Conservation (phyloP, 345 rosid genomes). For the Anastatica hierochuntica region DNA sequence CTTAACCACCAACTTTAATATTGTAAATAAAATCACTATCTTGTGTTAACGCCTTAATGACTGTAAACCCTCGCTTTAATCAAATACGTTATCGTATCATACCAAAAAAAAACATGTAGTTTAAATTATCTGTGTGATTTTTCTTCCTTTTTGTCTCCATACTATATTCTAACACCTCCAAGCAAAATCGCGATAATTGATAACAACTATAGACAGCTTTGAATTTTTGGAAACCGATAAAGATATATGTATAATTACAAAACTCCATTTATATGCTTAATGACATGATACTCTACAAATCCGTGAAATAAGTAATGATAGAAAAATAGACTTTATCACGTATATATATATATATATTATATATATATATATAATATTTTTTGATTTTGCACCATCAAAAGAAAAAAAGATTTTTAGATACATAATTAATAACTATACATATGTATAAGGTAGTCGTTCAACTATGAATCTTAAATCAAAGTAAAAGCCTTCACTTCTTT, state of each 20-base stretch:
- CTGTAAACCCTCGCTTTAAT: neutral
- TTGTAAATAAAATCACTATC: neutral
- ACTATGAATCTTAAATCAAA: too few species aligned
- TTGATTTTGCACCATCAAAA: too few species aligned
- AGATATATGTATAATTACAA: constrained; percentile 8
- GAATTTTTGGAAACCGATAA: constrained; percentile 11
- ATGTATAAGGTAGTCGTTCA: too few species aligned
- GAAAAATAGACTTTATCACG: neutral
- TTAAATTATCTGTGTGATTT: neutral
- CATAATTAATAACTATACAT: too few species aligned
- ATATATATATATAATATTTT: too few species aligned
- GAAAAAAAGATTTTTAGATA: too few species aligned
- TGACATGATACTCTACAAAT: neutral
- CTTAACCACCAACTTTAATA: constrained; percentile 16
- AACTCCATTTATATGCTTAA: neutral
- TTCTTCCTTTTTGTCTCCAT: neutral
- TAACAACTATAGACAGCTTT: constrained; percentile 23
- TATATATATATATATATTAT: neutral
- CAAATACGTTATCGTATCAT: neutral
- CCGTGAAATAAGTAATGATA: neutral
- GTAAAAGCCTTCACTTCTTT: too few species aligned
- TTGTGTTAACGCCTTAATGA: too few species aligned
- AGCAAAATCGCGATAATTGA: constrained; percentile 14
- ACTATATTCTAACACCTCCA: constrained; percentile 13
- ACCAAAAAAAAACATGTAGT: too few species aligned